A percentile compares a stretch with the other conserved stretches of the same genome.
Evolutionary conservation across 2,329 filamentous ascomycete species (phyloP).

Genomic region (Canariomyces notabilis): DNA sequence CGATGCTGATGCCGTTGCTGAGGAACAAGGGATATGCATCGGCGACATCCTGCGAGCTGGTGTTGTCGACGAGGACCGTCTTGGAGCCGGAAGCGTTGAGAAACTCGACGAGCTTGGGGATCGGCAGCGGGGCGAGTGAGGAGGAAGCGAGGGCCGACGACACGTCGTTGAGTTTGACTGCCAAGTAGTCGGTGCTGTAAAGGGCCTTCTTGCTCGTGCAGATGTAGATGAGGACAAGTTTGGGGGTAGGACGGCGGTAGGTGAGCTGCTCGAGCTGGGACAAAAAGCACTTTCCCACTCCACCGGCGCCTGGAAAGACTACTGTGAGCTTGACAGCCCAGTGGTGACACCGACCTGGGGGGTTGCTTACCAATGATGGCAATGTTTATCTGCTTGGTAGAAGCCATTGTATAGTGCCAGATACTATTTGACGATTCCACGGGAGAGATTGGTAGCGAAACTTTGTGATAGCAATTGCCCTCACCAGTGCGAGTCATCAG

Average conservation of each 20-base stretch:
- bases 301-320: slow-evolving; percentile 66
- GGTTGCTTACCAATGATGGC: slow-evolving; percentile 38
- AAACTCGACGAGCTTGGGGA: slow-evolving; percentile 69
- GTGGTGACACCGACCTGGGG: neutral
- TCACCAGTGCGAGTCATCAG: neutral
- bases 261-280: slow-evolving; percentile 68
- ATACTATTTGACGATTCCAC: neutral
- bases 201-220: slow-evolving; percentile 80
- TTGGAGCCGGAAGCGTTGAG: slow-evolving; percentile 72
- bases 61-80: slow-evolving; percentile 89
- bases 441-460: neutral
- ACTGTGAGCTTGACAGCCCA: slow-evolving; percentile 7
- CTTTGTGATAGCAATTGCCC: neutral
- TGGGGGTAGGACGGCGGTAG: slow-evolving; percentile 60
- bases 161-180: slow-evolving; percentile 55
- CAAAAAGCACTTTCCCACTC: slow-evolving; percentile 89
- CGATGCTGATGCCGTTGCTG: slow-evolving; percentile 76
- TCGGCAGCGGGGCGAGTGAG: slow-evolving; percentile 58
- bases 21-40: slow-evolving; percentile 78
- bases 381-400: slow-evolving; percentile 36
- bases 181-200: slow-evolving; percentile 66
- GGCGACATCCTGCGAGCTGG: slow-evolving; percentile 81
- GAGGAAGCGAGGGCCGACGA: slow-evolving; percentile 61
- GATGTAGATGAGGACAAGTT: slow-evolving; percentile 77
- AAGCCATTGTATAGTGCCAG: slow-evolving; percentile 22